phyloP scores from a whole-genome alignment of 1,139 yeast genomes.

The Pichia sp. region DNA sequence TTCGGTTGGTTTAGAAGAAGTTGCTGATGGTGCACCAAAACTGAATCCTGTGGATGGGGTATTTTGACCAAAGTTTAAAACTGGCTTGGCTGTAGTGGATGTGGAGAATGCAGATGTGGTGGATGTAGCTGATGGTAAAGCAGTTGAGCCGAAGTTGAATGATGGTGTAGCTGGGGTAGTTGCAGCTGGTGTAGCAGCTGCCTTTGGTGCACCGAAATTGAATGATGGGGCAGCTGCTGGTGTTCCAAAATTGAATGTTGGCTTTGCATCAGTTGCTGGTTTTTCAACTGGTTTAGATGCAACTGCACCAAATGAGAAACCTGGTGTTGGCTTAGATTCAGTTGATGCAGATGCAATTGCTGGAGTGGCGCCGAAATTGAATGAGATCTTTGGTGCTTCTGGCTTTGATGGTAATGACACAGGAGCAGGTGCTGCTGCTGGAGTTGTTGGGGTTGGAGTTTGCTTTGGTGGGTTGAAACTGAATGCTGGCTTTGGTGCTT shows the following conservation, averaged over 20 bases:
- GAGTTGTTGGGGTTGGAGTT: background rate
- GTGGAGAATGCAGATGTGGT: slow-evolving; percentile 21
- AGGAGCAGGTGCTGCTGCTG: too few species aligned
- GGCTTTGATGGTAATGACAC: background rate
- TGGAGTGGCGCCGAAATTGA: background rate
- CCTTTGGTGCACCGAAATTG: too few species aligned
- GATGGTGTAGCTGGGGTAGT: too few species aligned
- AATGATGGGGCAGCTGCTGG: too few species aligned
- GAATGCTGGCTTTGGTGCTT: slow-evolving; percentile 19
- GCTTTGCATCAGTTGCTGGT: too few species aligned
- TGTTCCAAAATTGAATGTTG: slow-evolving; percentile 2
- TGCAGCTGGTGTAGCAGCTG: background rate
- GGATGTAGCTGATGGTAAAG: slow-evolving; percentile 8
- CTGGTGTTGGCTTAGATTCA: background rate
- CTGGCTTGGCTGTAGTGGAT: slow-evolving; percentile 8
- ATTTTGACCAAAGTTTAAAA: slow-evolving; percentile 2
- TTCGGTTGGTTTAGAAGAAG: too few species aligned
- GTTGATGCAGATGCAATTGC: too few species aligned
- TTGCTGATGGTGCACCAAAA: slow-evolving; percentile 14
- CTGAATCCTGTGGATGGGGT: slow-evolving; percentile 16
- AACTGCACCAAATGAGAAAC: slow-evolving; percentile 1
- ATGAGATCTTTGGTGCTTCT: too few species aligned
- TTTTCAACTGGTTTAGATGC: background rate
- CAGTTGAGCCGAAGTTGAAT: background rate
- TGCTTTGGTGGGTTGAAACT: slow-evolving; percentile 6